A percentile compares a stretch with the other conserved stretches of the same genome.
These are phyloP conservation scores for Verbascum thapsus DNA, from an alignment of 257 asterid species.

Conservation along the genomic window DNA sequence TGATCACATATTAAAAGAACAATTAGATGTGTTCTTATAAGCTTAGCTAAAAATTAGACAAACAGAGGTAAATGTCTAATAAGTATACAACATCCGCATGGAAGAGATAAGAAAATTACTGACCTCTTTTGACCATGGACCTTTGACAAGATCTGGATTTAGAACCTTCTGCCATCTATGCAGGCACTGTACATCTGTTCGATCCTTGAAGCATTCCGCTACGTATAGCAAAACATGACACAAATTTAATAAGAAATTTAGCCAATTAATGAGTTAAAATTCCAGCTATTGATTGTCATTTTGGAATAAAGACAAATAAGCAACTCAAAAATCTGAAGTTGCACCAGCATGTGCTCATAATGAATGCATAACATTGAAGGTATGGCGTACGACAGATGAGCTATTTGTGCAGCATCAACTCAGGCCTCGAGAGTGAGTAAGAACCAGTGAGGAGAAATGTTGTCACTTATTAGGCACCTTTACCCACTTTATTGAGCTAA, in stretches of 20 bases:
- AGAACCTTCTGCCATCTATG: slow-evolving; percentile 99
- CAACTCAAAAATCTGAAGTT: slow-evolving; percentile 17
- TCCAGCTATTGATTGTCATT: slow-evolving; percentile 4
- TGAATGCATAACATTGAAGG: slow-evolving; percentile 3
- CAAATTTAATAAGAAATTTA: slow-evolving; percentile 16
- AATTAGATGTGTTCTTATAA: slow-evolving; percentile 23
- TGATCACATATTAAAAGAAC: slow-evolving; percentile 33
- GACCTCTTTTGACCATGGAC: slow-evolving; percentile 99
- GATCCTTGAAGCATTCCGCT: slow-evolving; percentile 96
- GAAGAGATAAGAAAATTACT: slow-evolving; percentile 32
- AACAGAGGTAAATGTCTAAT: background rate
- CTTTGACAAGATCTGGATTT: slow-evolving; percentile 98
- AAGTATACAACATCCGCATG: slow-evolving; percentile 5
- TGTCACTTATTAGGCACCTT: background rate
- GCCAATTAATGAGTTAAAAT: slow-evolving; percentile 1
- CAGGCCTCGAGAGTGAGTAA: background rate
- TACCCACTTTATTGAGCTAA: background rate
- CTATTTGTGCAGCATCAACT: background rate
- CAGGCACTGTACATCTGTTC: slow-evolving; percentile 96
- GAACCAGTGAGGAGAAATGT: background rate
- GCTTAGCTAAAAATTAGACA: slow-evolving; percentile 14
- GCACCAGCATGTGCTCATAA: background rate
- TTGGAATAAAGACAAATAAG: background rate
- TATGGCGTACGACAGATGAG: background rate
- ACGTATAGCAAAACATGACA: slow-evolving; percentile 28